Conservation (phyloP, 1,284 basidiomycete species). For the Cryptococcus sp. region DNA sequence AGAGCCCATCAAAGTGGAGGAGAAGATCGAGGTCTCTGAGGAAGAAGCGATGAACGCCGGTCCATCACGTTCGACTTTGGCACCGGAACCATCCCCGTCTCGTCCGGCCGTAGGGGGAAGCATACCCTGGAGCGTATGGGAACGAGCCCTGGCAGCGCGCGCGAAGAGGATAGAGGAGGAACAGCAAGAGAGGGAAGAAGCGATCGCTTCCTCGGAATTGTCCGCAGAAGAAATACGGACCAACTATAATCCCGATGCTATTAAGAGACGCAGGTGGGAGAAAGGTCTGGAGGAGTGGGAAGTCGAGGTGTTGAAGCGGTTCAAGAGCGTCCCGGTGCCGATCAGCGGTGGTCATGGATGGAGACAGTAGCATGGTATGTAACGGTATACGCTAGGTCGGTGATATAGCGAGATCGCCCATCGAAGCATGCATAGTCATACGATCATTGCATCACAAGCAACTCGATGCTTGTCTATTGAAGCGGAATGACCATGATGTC, state of each 20-base stretch:
- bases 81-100: slow-evolving; percentile 14
- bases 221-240: slow-evolving; percentile 34
- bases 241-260: slow-evolving; percentile 51
- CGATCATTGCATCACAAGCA: too few relatives aligned
- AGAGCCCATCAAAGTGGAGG: neutral
- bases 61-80: neutral
- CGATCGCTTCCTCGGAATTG: slow-evolving; percentile 52
- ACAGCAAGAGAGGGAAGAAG: slow-evolving; percentile 54
- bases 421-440: too few relatives aligned
- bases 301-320: slow-evolving; percentile 44
- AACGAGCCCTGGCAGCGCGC: slow-evolving; percentile 60
- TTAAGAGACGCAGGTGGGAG: slow-evolving; percentile 58
- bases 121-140: slow-evolving; percentile 77
- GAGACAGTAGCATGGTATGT: slow-evolving; percentile 1
- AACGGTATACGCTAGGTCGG: too few relatives aligned
- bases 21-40: neutral
- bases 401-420: too few relatives aligned
- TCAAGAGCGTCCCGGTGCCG: slow-evolving; percentile 41
- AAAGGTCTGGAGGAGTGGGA: slow-evolving; percentile 49
- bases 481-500: slow-evolving; percentile 20
- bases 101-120: slow-evolving; percentile 54
- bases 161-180: slow-evolving; percentile 49
- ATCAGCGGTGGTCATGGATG: slow-evolving; percentile 21
- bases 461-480: neutral
- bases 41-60: too few relatives aligned